A percentile compares a stretch with the other conserved stretches of the same genome.
Conservation (phyloP, 2,329 filamentous ascomycete genomes). For the Aspergillus sp. region DNA sequence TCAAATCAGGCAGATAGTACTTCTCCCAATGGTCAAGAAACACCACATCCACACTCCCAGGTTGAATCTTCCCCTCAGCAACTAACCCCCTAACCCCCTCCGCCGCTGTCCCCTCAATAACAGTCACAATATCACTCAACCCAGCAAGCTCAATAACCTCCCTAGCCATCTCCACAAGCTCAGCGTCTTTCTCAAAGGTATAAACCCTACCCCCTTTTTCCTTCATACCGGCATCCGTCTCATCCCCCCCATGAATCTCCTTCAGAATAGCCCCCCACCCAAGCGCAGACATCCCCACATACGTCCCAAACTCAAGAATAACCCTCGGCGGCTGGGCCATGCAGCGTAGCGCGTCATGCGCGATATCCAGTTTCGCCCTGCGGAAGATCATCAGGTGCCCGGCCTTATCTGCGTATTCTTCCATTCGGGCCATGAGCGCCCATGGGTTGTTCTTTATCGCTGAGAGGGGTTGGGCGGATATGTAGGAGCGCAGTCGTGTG, state of each 20-base stretch:
- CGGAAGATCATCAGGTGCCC: neutral
- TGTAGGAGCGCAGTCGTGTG: too few species aligned
- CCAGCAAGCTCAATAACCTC: neutral
- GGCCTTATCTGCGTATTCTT: neutral
- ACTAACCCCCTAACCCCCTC: neutral
- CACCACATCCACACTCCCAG: neutral
- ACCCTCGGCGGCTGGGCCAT: neutral
- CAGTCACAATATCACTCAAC: neutral
- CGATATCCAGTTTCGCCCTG: neutral
- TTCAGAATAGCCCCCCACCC: conserved; percentile 28
- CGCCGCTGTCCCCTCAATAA: neutral
- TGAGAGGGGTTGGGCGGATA: too few species aligned
- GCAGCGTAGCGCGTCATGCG: neutral
- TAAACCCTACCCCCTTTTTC: neutral
- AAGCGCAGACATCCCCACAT: conserved; percentile 39
- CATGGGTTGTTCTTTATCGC: neutral
- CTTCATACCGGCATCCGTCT: too few species aligned
- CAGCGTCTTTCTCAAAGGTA: neutral
- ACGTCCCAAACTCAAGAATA: conserved; percentile 37
- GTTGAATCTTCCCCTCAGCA: neutral
- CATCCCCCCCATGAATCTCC: conserved; percentile 20
- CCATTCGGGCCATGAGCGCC: neutral
- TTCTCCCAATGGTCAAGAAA: neutral
- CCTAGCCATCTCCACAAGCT: neutral
- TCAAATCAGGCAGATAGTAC: neutral